Base-by-base conservation (phyloP, 352 stramenopile species). In the Globisporangium echinulatum region DNA sequence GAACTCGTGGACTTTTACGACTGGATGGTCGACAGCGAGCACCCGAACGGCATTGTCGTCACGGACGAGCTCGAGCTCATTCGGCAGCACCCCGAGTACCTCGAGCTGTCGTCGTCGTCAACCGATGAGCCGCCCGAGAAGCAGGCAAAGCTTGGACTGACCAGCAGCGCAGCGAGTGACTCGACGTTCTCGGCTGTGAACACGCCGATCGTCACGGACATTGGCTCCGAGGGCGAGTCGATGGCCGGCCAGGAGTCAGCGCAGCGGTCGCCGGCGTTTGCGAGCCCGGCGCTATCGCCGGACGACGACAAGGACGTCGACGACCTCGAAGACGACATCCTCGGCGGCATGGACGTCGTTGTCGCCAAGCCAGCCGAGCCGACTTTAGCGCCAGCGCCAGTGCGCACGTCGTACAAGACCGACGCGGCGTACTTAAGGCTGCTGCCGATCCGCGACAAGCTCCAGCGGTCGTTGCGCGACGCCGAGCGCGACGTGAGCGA, bases 1-100 rank as follows among this genome's bases (percentile, higher is more conserved):
- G 85, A 95, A 54, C 68, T 95, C 8, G 85, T 95, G 39, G 84
- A 93, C 56, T 95, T 86, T 42, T 88, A 84, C 61, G 83, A 93
- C 59, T 95, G 84, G 83, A 95, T 95, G 85, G 67, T 79, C 19
- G 80, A 91, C 56, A 80, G 83, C 15, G 74, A 86, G 15, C 70
- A 90, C 58, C 85, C 85, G 5, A 79, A 87, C 49, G 79, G 79
- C 0, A 72, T 90, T 44, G 76, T 77, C 37, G 73, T 93, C 14
- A 87, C 77, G 10, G 85, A 95, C 67, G 85, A 95, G 49, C 81
- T 95, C 64, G 81, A 84, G 61, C 68, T 95, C 4, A 90, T 95
- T 51, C 79, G 81, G 5, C 70, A 90, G 47, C 85, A 95, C 43
- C 84, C 84, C 4, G 82, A 91, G 69, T 94, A 94, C 55, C 65